Evolutionary conservation across 495 filamentous ascomycete genomes (phyloP).

Genomic region (Aspergillus conjunctus): DNA sequence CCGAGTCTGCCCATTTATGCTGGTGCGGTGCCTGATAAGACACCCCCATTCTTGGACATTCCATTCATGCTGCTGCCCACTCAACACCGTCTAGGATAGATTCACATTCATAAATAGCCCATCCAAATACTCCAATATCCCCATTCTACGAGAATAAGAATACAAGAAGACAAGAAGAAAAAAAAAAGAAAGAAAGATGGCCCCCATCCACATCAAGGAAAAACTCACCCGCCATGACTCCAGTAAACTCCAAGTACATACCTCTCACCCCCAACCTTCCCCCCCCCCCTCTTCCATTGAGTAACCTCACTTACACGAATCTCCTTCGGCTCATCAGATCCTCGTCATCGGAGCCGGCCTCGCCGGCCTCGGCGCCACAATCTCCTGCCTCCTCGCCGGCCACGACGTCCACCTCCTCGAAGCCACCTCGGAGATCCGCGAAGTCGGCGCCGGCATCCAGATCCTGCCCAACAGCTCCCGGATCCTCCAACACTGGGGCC

Average conservation of each 20-base stretch:
- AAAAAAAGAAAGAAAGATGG: constrained; percentile 10
- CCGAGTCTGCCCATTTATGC: constrained; percentile 1
- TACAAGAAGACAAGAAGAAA: not conserved
- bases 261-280: not conserved
- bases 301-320: constrained; percentile 1
- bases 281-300: not conserved
- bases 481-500: constrained; percentile 56
- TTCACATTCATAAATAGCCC: constrained; percentile 3
- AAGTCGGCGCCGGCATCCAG: constrained; percentile 56
- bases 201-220: constrained; percentile 25
- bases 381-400: constrained; percentile 60
- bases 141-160: not conserved
- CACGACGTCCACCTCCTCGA: constrained; percentile 65
- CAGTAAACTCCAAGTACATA: constrained; percentile 20
- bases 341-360: constrained; percentile 67
- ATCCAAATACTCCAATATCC: not conserved
- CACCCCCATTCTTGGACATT: constrained; percentile 11
- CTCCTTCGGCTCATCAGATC: constrained; percentile 25
- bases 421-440: constrained; percentile 55
- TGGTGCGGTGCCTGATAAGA: not conserved
- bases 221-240: constrained; percentile 19
- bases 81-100: not conserved
- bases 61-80: not conserved
- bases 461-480: constrained; percentile 58
- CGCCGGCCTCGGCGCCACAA: constrained; percentile 63